phyloP scores from a whole-genome alignment of 2,329 filamentous ascomycete genomes.

The Nemania sp. region DNA sequence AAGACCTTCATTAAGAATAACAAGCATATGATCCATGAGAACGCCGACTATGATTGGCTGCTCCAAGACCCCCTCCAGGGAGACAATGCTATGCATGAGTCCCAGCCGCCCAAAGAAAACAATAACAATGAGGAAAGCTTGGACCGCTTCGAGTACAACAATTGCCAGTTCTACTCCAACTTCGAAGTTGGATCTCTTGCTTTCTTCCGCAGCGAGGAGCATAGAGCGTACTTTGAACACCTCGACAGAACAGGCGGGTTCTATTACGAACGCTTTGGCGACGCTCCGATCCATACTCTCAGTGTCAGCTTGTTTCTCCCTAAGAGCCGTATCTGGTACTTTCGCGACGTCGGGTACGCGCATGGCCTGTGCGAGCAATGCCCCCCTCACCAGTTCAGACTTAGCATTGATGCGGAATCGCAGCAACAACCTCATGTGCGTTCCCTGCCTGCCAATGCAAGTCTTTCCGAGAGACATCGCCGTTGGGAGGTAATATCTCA shows the following conservation, averaged over 20 bases:
- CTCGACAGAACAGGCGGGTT: slow-evolving; percentile 55
- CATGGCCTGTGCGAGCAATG: slow-evolving; percentile 51
- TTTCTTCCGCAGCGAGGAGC: slow-evolving; percentile 55
- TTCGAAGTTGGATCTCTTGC: slow-evolving; percentile 58
- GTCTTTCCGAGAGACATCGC: slow-evolving; percentile 40
- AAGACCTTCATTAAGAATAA: slow-evolving; percentile 52
- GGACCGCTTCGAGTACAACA: slow-evolving; percentile 50
- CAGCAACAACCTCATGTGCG: slow-evolving; percentile 17
- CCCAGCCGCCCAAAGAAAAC: background rate
- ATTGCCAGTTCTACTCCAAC: slow-evolving; percentile 56
- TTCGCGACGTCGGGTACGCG: slow-evolving; percentile 52
- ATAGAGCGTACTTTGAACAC: slow-evolving; percentile 54
- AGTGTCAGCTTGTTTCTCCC: slow-evolving; percentile 59
- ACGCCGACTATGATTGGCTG: slow-evolving; percentile 56
- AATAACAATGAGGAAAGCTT: slow-evolving; percentile 17
- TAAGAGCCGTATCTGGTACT: slow-evolving; percentile 55
- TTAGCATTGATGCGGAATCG: slow-evolving; percentile 24
- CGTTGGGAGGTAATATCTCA: slow-evolving; percentile 46
- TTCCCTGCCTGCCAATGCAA: slow-evolving; percentile 26
- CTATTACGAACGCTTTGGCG: slow-evolving; percentile 52
- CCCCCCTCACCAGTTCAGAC: slow-evolving; percentile 36
- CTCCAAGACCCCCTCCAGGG: slow-evolving; percentile 40
- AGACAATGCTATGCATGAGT: slow-evolving; percentile 2
- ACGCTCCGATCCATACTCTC: slow-evolving; percentile 58
- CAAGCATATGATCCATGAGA: slow-evolving; percentile 49